Conservation (phyloP, 176 grass and related monocot genomes). For the Aegilops sharonensis region DNA sequence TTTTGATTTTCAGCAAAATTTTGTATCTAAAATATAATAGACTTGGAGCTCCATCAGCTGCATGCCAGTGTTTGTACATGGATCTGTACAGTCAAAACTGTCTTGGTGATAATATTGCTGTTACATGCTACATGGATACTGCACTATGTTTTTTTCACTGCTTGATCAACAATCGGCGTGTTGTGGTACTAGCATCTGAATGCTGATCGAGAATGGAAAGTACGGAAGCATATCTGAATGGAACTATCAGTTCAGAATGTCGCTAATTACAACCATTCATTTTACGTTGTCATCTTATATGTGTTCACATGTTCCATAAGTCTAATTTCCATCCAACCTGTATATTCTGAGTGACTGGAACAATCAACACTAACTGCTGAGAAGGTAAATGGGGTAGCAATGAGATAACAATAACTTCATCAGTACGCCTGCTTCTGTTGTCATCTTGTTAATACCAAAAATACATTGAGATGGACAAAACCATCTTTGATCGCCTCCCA, state of each 20-base stretch:
- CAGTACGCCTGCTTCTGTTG: not conserved
- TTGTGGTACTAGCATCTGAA: not conserved
- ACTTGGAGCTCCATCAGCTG: not conserved
- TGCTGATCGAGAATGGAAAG: not conserved
- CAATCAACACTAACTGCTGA: not conserved
- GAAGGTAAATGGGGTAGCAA: not conserved
- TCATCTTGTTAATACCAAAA: not conserved
- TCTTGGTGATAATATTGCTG: not conserved
- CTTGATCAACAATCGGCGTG: not conserved
- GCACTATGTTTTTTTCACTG: not conserved
- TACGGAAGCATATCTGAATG: not conserved
- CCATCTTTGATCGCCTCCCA: slow-evolving; percentile 19
- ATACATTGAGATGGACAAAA: slow-evolving; percentile 16
- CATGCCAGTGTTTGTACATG: not conserved
- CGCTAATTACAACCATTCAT: not conserved
- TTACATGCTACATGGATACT: not conserved
- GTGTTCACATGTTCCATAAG: not conserved
- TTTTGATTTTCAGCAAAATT: slow-evolving; percentile 11
- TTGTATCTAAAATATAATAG: slow-evolving; percentile 13
- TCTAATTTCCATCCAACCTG: not conserved
- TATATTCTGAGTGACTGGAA: not conserved
- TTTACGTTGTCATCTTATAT: not conserved
- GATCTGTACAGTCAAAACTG: slow-evolving; percentile 11
- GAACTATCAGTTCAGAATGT: not conserved
- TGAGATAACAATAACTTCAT: not conserved